Evolutionary conservation across 148 eudicot genomes (phyloP), one percentile per base, ranked within the genome.

Genomic region (Pharnaceum exiguum): DNA sequence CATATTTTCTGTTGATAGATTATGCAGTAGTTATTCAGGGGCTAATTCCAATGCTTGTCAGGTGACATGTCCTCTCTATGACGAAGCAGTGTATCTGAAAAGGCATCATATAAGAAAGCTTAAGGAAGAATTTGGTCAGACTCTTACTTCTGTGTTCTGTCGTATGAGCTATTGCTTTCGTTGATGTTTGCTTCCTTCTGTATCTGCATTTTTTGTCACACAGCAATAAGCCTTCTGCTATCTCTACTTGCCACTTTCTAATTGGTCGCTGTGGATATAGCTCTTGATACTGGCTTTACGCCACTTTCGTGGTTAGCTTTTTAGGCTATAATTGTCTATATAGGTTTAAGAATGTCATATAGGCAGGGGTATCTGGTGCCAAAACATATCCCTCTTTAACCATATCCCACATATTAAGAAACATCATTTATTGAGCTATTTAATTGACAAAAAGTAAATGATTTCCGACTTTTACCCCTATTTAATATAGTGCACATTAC

Each of bases 61-160:
- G 98, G 86, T 70, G 11, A 63, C 66, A 4, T 66, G 59, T 44
- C 69, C 79, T 52, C 74, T 91, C 32, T 79, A 73, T 72, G 71
- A 79, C 51, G 86, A 77, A 51, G 60, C 60, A 40, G 73, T 85
- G 53, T 91, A 71, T 69, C 66, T 91, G 64, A 81, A 78, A 54
- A 66, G 56, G 65, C 66, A 70, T 63, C 96, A 88, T 52, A 91
- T 79, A 63, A 72, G 47, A 60, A 81, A 75, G 59, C 61, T 91
- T 75, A 85, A 83, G 67, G 98, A 88, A 65, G 90, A 85, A 77
- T 73, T 73, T 32, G 96, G 98, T 91, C 71, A 75, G 86, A n/a
- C 36, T 58, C n/a, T n/a, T n/a, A n/a, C n/a, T n/a, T n/a, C 26
- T 13, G 11, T 37, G 24, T 30, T 40, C 42, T 51, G 16, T 30